Conservation (phyloP, 176 grass and related monocot species). For the Eleusine indica region DNA sequence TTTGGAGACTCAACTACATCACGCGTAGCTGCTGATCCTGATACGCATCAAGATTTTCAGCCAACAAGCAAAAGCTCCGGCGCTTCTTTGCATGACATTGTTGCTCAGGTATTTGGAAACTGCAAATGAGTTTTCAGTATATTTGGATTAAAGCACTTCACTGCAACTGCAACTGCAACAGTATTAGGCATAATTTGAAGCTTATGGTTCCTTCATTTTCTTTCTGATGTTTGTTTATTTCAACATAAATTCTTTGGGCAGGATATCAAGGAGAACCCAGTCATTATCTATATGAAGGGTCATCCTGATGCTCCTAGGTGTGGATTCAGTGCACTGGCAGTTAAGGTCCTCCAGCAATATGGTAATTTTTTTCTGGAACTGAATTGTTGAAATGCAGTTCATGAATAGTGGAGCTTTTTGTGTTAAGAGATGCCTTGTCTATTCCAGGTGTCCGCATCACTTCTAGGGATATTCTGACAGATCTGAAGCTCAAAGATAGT, state of each 20-base stretch:
- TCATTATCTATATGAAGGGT: constrained; percentile 95
- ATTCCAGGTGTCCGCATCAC: constrained; percentile 47
- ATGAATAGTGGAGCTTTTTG: background rate
- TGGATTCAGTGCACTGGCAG: constrained; percentile 88
- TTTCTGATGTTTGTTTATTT: constrained; percentile 30
- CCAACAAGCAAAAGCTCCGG: constrained; percentile 64
- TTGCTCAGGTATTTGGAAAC: constrained; percentile 50
- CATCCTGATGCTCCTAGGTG: constrained; percentile 80
- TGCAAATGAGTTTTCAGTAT: constrained; percentile 23
- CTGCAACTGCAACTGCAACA: background rate
- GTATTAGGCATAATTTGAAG: background rate
- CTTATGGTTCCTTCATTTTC: background rate
- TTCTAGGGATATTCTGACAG: constrained; percentile 80
- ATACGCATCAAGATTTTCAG: constrained; percentile 82
- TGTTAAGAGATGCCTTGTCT: constrained; percentile 37
- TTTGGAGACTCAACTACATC: constrained; percentile 34
- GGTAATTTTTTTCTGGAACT: constrained; percentile 41
- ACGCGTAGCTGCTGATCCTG: constrained; percentile 56
- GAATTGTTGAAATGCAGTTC: constrained; percentile 1
- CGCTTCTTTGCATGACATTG: constrained; percentile 50
- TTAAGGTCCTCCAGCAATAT: constrained; percentile 90
- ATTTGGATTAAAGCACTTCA: constrained; percentile 10
- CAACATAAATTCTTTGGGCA: constrained; percentile 26
- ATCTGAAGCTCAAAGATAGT: constrained; percentile 78
- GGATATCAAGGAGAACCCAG: constrained; percentile 82